A percentile compares a stretch with the other conserved stretches of the same genome.
These are phyloP conservation scores for Mycosphaerella sp. DNA, from an alignment of 2,329 filamentous ascomycete genomes.

Conservation along the genomic window DNA sequence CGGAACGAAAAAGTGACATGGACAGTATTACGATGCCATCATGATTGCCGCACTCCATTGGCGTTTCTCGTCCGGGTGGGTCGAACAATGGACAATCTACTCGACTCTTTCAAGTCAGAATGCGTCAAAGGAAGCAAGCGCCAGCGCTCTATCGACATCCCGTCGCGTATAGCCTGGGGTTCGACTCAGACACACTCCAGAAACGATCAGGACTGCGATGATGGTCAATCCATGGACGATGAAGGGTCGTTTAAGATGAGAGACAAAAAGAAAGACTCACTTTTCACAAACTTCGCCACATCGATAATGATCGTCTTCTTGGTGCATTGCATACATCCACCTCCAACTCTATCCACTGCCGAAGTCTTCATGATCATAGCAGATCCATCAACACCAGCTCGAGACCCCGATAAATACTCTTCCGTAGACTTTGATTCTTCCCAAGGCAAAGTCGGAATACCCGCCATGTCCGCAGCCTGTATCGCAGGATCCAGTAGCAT, in stretches of 20 bases:
- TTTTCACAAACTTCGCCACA: slow-evolving; percentile 40
- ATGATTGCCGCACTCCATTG: too few species aligned
- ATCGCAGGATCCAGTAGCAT: background rate
- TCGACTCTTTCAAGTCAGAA: slow-evolving; percentile 8
- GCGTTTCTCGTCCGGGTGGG: too few species aligned
- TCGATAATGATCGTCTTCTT: slow-evolving; percentile 41
- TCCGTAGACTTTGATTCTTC: background rate
- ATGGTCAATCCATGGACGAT: slow-evolving; percentile 5
- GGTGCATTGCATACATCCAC: background rate
- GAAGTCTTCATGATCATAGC: background rate
- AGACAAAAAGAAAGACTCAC: slow-evolving; percentile 30
- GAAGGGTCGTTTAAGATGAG: background rate
- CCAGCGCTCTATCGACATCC: slow-evolving; percentile 41
- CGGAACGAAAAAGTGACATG: too few species aligned
- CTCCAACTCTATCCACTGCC: background rate
- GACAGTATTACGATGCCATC: too few species aligned
- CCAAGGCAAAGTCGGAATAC: background rate
- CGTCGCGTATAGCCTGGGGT: slow-evolving; percentile 40
- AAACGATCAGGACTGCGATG: slow-evolving; percentile 29
- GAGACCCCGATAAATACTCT: background rate
- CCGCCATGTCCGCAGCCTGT: too few species aligned
- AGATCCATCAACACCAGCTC: background rate
- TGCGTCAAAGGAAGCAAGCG: slow-evolving; percentile 24
- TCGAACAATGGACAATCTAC: too few species aligned
- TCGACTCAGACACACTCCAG: slow-evolving; percentile 41